Base-by-base conservation (phyloP, 2,329 filamentous ascomycete genomes). In the Stagonosporopsis cucurbitacearum region DNA sequence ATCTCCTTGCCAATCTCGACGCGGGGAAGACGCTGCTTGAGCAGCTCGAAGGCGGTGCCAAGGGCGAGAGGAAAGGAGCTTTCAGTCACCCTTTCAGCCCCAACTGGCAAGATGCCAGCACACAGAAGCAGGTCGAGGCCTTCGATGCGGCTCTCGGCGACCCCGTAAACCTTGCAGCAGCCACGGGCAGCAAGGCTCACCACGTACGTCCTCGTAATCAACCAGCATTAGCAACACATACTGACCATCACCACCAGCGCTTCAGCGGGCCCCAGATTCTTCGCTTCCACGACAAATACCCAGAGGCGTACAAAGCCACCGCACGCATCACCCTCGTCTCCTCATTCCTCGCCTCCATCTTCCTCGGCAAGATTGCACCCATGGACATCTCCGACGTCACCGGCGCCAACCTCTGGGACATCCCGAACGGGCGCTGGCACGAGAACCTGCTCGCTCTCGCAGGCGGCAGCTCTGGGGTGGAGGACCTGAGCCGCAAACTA, bases 201-300 rank as follows among this genome's bases (percentile, higher is more conserved):
- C 95, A 98, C 79, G 91, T 94, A 82, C 75, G 88, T 63, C 6
- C n/a, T 5, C 26, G 22, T n/a, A n/a, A n/a, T 12, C 15, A 1
- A 12, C 8, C 15, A n/a, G 2, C 23, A 40, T 17, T 4, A 33
- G 8, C 12, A 8, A 26, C 19, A 15, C 20, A 40, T 56, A 71
- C 54, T 48, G 23, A 47, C 48, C 6, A 15, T 3, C 35, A n/a
- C 51, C 65, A n/a, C 51, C 65, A 93, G 90, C 89, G 95, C 59
- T 99, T 99, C 80, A 98, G 94, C 23, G 95, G 95, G n/a, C 90
- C 92, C 3, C 95, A 99, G 76, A 98, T 99, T 68, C 85, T 97
- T 76, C 86, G 93, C 12, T 92, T 97, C 74, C 88, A 89, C 64
- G 84, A 86, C 53, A 90, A 90, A 62, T 85, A 93, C 62, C 91